phyloP scores from a whole-genome alignment of 257 asterid genomes.

The Orobanche coerulescens region DNA sequence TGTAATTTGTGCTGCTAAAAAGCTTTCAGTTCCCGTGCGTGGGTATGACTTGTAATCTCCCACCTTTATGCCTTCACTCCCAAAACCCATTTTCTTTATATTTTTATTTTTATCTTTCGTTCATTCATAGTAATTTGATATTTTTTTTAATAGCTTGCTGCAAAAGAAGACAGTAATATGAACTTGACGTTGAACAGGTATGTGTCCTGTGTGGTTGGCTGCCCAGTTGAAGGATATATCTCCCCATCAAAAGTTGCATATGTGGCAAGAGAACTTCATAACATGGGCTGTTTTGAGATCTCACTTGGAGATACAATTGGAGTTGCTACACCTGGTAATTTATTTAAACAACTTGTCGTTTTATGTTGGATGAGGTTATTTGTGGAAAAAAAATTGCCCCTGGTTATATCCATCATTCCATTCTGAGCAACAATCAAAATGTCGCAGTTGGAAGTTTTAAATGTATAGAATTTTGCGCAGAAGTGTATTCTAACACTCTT shows the following conservation, averaged over 20 bases:
- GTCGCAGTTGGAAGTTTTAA: too few relatives aligned
- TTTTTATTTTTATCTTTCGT: too few relatives aligned
- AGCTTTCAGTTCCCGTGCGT: conserved; percentile 77
- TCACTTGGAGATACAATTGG: conserved; percentile 94
- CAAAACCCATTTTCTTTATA: too few relatives aligned
- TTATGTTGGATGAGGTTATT: not conserved
- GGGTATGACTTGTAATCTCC: conserved; percentile 47
- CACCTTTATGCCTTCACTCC: not conserved
- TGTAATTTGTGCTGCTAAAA: conserved; percentile 71
- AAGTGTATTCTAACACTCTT: too few relatives aligned
- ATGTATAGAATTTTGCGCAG: too few relatives aligned
- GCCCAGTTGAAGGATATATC: conserved; percentile 80
- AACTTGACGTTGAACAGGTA: conserved; percentile 38
- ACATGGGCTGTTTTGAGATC: conserved; percentile 93
- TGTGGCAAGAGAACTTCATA: conserved; percentile 83
- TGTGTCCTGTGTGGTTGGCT: conserved; percentile 82
- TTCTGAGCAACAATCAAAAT: too few relatives aligned
- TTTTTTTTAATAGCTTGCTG: too few relatives aligned
- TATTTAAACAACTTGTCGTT: not conserved
- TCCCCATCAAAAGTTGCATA: conserved; percentile 77
- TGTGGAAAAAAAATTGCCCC: too few relatives aligned
- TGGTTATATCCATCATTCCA: too few relatives aligned
- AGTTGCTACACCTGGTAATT: conserved; percentile 83
- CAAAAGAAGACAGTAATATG: not conserved
- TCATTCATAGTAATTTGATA: too few relatives aligned